A percentile compares a stretch with the other conserved stretches of the same genome.
Evolutionary conservation across 208 protist genomes (phyloP).

Genomic region (Crithidia sp.): DNA sequence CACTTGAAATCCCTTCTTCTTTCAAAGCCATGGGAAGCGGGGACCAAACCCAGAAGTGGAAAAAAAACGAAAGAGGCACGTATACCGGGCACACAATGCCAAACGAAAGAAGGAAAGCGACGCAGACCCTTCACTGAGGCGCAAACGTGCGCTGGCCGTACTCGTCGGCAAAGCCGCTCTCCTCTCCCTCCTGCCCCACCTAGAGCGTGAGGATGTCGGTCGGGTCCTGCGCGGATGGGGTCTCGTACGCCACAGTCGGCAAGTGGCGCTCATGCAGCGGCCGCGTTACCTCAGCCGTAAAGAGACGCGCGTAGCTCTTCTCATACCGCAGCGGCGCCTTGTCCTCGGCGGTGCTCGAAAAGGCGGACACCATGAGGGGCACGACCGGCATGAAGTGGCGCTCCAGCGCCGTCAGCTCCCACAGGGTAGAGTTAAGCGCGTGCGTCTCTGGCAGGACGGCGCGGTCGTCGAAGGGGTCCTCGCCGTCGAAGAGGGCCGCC

Average conservation of each 20-base stretch:
- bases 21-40: too few species aligned
- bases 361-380: constrained; percentile 86
- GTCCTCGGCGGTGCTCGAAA: constrained; percentile 81
- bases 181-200: not conserved
- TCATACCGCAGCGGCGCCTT: constrained; percentile 84
- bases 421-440: constrained; percentile 84
- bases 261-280: constrained; percentile 56
- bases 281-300: constrained; percentile 83
- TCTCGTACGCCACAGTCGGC: constrained; percentile 75
- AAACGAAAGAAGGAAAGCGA: too few species aligned
- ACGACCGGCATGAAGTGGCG: constrained; percentile 86
- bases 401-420: constrained; percentile 90
- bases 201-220: constrained; percentile 60
- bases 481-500: constrained; percentile 74
- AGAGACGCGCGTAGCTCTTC: constrained; percentile 86
- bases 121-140: too few species aligned
- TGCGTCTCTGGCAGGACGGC: constrained; percentile 46
- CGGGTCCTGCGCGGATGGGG: constrained; percentile 34
- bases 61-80: too few species aligned
- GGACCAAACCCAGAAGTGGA: too few species aligned
- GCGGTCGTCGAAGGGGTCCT: constrained; percentile 75
- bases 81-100: too few species aligned
- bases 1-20: too few species aligned
- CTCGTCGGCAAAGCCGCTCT: too few species aligned
- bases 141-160: too few species aligned